Percentiles rank a stretch among this genome's conserved stretches.
phyloP scores from a whole-genome alignment of 768 basidiomycete species.

The Gloeopeniophorella convolvens region DNA sequence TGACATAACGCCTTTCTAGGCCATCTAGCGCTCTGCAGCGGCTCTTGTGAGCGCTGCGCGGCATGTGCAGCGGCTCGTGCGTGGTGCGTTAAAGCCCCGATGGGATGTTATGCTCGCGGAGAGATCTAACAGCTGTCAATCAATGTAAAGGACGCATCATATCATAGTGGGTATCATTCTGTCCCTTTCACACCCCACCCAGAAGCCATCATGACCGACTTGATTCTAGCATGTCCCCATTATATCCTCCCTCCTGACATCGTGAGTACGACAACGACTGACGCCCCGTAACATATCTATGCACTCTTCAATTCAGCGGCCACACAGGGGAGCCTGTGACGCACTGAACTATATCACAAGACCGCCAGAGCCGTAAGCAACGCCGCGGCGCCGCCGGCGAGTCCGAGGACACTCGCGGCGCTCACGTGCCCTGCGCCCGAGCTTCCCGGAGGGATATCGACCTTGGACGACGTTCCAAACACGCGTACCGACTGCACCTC shows the following conservation, averaged over 20 bases:
- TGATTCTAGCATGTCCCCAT: background rate
- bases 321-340: no score
- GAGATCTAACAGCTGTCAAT: background rate
- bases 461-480: slow-evolving; percentile 14
- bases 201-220: background rate
- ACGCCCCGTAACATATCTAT: no score
- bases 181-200: background rate
- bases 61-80: no score
- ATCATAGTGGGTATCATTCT: background rate
- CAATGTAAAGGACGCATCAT: background rate
- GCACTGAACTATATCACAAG: background rate
- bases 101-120: no score
- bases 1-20: no score
- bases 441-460: background rate
- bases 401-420: background rate
- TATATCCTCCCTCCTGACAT: background rate
- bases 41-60: no score
- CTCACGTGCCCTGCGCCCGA: background rate
- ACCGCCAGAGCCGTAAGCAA: background rate
- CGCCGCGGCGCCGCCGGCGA: background rate
- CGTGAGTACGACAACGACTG: background rate
- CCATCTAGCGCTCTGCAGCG: no score
- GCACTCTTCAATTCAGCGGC: no score
- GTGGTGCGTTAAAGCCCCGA: no score
- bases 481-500: slow-evolving; percentile 36